A percentile compares a stretch with the other conserved stretches of the same genome.
Conservation (phyloP, 768 basidiomycete genomes). For the Coprinopsis sp. region DNA sequence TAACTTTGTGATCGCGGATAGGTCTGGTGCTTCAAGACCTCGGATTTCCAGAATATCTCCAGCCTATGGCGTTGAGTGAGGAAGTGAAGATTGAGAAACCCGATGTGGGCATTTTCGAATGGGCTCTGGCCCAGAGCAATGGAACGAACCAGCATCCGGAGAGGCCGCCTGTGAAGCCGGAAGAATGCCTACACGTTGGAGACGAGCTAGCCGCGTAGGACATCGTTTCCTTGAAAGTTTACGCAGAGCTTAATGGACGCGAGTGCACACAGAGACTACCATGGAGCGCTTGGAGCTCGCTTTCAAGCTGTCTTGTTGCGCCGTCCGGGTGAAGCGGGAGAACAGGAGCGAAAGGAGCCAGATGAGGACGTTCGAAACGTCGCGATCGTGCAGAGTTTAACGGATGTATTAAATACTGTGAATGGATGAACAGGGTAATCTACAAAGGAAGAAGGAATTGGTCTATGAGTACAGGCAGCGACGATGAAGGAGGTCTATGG, state of each 20-base stretch:
- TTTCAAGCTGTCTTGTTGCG: constrained; percentile 56
- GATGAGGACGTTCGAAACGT: constrained; percentile 37
- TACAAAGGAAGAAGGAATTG: too few species aligned
- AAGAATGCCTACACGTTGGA: constrained; percentile 65
- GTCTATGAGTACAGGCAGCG: background rate
- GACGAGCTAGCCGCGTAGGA: constrained; percentile 65
- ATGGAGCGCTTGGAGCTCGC: constrained; percentile 52
- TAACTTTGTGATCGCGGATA: too few species aligned
- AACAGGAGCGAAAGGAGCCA: constrained; percentile 38
- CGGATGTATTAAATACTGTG: constrained; percentile 16
- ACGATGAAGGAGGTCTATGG: background rate
- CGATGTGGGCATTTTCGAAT: constrained; percentile 49
- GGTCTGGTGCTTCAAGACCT: constrained; percentile 59
- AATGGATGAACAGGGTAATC: too few species aligned
- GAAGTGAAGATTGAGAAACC: constrained; percentile 71
- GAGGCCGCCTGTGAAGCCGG: constrained; percentile 27
- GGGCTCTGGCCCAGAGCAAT: constrained; percentile 31
- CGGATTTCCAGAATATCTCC: constrained; percentile 42
- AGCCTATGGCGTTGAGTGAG: constrained; percentile 64
- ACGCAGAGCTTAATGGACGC: constrained; percentile 1
- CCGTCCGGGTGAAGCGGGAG: constrained; percentile 44
- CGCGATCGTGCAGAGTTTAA: constrained; percentile 29
- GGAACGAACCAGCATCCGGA: constrained; percentile 12
- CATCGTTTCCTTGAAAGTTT: background rate
- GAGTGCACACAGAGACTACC: constrained; percentile 72